These are phyloP conservation scores for Gynochthodes officinalis DNA, from an alignment of 257 asterid genomes.

Conservation along the genomic window DNA sequence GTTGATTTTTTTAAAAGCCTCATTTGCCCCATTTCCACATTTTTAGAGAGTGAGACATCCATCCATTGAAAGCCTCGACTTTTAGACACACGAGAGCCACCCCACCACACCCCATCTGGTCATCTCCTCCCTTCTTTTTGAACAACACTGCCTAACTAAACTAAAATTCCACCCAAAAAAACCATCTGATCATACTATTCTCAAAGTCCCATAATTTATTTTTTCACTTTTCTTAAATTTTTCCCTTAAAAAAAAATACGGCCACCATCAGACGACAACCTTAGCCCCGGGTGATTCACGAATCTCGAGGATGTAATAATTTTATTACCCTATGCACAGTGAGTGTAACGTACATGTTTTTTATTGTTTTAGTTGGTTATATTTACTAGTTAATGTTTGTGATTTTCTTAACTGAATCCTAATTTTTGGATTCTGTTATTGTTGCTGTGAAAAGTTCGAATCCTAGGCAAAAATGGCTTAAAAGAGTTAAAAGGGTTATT, in stretches of 20 bases:
- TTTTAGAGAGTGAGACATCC: background rate
- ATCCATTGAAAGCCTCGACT: constrained; percentile 12
- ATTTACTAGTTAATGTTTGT: background rate
- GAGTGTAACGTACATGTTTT: background rate
- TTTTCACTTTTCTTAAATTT: background rate
- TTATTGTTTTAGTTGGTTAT: background rate
- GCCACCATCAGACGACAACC: background rate
- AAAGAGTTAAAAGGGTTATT: constrained; percentile 27
- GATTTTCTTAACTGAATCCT: constrained; percentile 13
- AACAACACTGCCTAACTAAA: background rate
- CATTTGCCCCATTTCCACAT: background rate
- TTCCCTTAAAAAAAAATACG: background rate
- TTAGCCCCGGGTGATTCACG: constrained; percentile 27
- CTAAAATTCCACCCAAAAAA: background rate
- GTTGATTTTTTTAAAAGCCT: constrained; percentile 41
- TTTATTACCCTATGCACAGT: background rate
- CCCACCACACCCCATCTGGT: background rate
- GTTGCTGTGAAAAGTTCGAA: constrained; percentile 41
- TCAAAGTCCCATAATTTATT: background rate
- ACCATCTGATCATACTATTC: background rate
- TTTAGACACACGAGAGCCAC: constrained; percentile 6
- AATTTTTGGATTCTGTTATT: constrained; percentile 23
- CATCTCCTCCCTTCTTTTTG: background rate
- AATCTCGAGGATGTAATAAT: constrained; percentile 60
- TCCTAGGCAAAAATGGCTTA: constrained; percentile 50